Evolutionary conservation across 371 early-diverging fungal genomes (phyloP), one percentile per base, ranked within the genome.

Genomic region (Gilbertella persicaria): DNA sequence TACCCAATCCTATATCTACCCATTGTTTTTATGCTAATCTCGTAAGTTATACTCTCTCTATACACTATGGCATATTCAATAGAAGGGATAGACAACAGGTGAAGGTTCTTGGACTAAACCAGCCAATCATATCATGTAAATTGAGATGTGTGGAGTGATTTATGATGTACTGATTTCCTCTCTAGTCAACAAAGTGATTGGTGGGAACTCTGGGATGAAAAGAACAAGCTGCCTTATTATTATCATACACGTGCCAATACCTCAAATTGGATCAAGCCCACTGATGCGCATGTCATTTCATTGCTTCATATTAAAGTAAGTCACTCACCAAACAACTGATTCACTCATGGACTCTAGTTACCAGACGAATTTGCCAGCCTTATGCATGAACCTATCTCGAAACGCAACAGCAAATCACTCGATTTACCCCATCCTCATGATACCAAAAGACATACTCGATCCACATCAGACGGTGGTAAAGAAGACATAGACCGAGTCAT

Each of bases 121-220:
- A 10, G 44, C 16, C 30, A 24, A 47, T 19, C 25, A 43, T 43
- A 16, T 23, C 28, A 47, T 39, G 43, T 52, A 43, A 42, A 23
- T 25, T 16, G 24, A 38, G n/a, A n/a, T n/a, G n/a, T n/a, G n/a
- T n/a, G n/a, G n/a, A n/a, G n/a, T n/a, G 6, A 33, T 33, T 8
- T 33, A 23, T n/a, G 13, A 47, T 7, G 0, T 14, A 40, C 16
- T 48, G 29, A 28, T 50, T 36, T 12, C 44, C 17, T 49, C 24
- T 53, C 23, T 56, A 67, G 66, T 29, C 65, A 64, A 54, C 48
- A 62, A n/a, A 50, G 21, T 5, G 51, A 95, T 59, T 97, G 95
- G 94, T 96, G 96, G 96, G 94, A 95, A 73, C 79, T 96, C 30
- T 86, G 86, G 62, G 96, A 97, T 68, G 90, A 94, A 28, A 75